A percentile compares a stretch with the other conserved stretches of the same genome.
phyloP scores from a whole-genome alignment of 257 asterid genomes.

The Linaria vulgaris region DNA sequence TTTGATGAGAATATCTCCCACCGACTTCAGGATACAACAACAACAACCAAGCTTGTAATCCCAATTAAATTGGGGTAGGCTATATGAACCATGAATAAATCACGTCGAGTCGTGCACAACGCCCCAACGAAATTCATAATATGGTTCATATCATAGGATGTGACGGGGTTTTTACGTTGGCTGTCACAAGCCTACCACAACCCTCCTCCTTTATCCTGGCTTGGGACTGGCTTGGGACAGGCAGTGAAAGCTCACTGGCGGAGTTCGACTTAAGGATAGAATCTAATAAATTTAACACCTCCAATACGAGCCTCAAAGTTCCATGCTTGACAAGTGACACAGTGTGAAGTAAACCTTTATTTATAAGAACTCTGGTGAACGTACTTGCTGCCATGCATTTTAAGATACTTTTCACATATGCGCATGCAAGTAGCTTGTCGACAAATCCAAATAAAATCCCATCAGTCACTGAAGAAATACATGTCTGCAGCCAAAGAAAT shows the following conservation, averaged over 20 bases:
- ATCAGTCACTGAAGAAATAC: constrained; percentile 59
- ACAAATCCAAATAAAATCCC: constrained; percentile 51
- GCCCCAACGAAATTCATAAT: too few species aligned
- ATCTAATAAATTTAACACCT: constrained; percentile 73
- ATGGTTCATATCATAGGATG: too few species aligned
- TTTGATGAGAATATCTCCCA: constrained; percentile 38
- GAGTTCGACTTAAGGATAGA: too few species aligned
- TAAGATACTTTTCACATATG: constrained; percentile 55
- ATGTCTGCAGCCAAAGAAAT: constrained; percentile 83
- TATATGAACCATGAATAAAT: too few species aligned
- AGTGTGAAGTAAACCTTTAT: constrained; percentile 78
- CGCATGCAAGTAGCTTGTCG: constrained; percentile 44
- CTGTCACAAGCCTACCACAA: too few species aligned
- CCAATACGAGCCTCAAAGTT: constrained; percentile 70
- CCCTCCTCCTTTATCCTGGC: too few species aligned
- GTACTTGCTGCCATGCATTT: constrained; percentile 76
- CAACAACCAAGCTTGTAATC: too few species aligned
- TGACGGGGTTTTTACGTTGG: too few species aligned
- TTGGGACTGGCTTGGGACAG: too few species aligned
- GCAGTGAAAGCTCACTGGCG: too few species aligned
- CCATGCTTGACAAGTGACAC: constrained; percentile 75
- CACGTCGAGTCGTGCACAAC: too few species aligned
- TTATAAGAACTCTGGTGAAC: constrained; percentile 58
- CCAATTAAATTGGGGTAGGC: too few species aligned
- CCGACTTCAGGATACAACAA: constrained; percentile 42